Conservation (phyloP, 2,329 filamentous ascomycete genomes). For the Trichoderma pleuroti region DNA sequence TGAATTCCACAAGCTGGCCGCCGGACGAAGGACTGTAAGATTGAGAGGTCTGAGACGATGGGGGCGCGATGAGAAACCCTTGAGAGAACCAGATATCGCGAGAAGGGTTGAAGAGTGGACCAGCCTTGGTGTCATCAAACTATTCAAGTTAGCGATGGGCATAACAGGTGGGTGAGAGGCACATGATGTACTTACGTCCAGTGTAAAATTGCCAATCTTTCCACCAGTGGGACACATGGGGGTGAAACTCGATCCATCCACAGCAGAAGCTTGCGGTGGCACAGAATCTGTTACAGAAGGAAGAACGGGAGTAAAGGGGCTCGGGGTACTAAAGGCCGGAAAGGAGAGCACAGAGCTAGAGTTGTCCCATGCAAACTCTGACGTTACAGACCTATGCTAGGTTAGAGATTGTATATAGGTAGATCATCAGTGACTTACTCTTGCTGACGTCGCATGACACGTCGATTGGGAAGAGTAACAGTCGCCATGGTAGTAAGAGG, state of each 20-base stretch:
- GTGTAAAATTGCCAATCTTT: constrained; percentile 37
- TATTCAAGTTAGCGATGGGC: constrained; percentile 24
- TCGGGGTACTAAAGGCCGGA: constrained; percentile 28
- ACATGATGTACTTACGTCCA: constrained; percentile 34
- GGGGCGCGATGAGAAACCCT: constrained; percentile 39
- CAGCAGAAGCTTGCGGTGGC: constrained; percentile 12
- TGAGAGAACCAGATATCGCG: constrained; percentile 42
- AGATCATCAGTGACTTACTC: constrained; percentile 25
- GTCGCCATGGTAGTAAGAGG: constrained; percentile 38
- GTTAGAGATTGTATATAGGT: constrained; percentile 16
- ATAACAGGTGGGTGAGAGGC: not conserved
- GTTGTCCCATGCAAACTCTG: constrained; percentile 30
- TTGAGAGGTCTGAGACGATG: constrained; percentile 31
- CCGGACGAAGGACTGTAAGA: constrained; percentile 39
- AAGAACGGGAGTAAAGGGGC: constrained; percentile 16
- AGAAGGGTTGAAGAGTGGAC: constrained; percentile 40
- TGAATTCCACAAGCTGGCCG: constrained; percentile 39
- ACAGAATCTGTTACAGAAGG: constrained; percentile 14
- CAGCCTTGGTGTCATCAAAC: constrained; percentile 38
- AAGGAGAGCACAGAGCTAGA: constrained; percentile 27
- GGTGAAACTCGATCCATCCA: constrained; percentile 19
- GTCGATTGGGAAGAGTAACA: constrained; percentile 29
- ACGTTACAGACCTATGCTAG: constrained; percentile 21
- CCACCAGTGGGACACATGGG: constrained; percentile 30
- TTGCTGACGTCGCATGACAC: constrained; percentile 29